Conservation (phyloP, 805 yeast genomes). For the Pichia eremophila region DNA sequence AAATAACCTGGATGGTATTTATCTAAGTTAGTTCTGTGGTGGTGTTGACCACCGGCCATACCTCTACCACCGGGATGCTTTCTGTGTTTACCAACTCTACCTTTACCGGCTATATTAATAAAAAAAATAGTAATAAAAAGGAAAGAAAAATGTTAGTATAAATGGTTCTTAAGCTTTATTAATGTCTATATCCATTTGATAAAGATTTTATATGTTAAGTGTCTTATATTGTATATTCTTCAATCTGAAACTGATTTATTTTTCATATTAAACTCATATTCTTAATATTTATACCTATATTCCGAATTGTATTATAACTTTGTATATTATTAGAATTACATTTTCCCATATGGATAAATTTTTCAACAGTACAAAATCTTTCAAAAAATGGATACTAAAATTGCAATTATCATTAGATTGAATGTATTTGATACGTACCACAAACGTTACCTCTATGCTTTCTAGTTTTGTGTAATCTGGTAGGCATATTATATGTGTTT, state of each 20-base stretch:
- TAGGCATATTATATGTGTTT: slow-evolving; percentile 61
- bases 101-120: slow-evolving; percentile 83
- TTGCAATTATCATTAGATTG: too few species aligned
- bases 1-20: slow-evolving; percentile 99
- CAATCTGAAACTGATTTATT: too few species aligned
- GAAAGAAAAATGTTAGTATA: slow-evolving; percentile 9
- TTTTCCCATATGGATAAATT: too few species aligned
- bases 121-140: neutral
- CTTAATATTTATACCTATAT: too few species aligned
- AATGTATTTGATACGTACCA: slow-evolving; percentile 51
- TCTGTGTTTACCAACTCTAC: slow-evolving; percentile 99
- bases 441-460: slow-evolving; percentile 99
- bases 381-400: too few species aligned
- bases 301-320: too few species aligned
- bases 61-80: slow-evolving; percentile 99
- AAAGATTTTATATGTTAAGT: too few species aligned
- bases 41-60: slow-evolving; percentile 99
- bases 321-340: too few species aligned
- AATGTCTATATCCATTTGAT: too few species aligned
- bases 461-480: slow-evolving; percentile 99
- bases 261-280: neutral
- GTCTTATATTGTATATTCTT: too few species aligned
- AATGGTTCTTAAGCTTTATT: neutral
- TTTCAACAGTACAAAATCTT: too few species aligned
- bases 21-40: slow-evolving; percentile 99